phyloP scores from a whole-genome alignment of 108 stramenopile genomes.

The Skeletonema marinoi region DNA sequence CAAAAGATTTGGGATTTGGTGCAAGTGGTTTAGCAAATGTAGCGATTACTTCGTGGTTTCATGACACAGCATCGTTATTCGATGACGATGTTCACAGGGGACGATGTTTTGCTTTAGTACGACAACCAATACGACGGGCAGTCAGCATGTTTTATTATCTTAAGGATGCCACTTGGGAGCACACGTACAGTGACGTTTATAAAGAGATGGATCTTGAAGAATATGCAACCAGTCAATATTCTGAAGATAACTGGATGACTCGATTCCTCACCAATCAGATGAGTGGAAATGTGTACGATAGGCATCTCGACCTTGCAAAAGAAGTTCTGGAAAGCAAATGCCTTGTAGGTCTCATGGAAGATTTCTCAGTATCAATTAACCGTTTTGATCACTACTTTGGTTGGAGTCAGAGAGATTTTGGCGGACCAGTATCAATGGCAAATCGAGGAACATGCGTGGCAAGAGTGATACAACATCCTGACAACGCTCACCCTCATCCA shows the following conservation, averaged over 20 bases:
- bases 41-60: conserved; percentile 42
- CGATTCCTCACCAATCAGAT: conserved; percentile 49
- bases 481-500: conserved; percentile 36
- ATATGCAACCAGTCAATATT: conserved; percentile 38
- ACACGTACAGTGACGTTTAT: conserved; percentile 39
- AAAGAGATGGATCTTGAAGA: conserved; percentile 41
- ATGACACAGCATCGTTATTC: conserved; percentile 41
- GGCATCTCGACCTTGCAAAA: conserved; percentile 42
- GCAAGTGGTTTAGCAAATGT: conserved; percentile 45
- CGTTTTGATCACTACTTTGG: conserved; percentile 40
- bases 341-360: conserved; percentile 41
- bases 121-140: conserved; percentile 40
- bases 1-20: conserved; percentile 44
- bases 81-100: conserved; percentile 19
- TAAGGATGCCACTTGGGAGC: conserved; percentile 46
- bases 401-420: conserved; percentile 35
- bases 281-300: conserved; percentile 21
- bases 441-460: conserved; percentile 19
- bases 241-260: conserved; percentile 49
- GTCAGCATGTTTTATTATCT: conserved; percentile 37
- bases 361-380: conserved; percentile 27
- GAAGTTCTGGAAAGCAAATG: conserved; percentile 43
- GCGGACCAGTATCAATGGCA: conserved; percentile 19
- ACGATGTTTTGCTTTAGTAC: conserved; percentile 31
- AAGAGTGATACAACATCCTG: conserved; percentile 30